Evolutionary conservation across 1,139 yeast species (phyloP).

Genomic region (Saccharomyces hybrid): DNA sequence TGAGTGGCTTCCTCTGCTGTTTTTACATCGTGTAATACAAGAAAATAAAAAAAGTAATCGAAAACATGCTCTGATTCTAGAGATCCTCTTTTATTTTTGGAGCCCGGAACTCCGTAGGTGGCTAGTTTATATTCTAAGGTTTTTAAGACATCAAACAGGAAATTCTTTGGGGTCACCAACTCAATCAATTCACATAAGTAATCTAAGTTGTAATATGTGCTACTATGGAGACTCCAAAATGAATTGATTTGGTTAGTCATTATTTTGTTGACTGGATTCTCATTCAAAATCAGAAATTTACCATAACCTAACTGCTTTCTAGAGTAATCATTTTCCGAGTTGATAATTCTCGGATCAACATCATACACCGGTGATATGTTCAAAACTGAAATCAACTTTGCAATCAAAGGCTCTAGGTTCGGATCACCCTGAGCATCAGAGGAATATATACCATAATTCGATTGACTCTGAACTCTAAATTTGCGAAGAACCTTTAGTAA

Average conservation of each 20-base stretch:
- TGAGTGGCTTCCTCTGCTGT: conserved; percentile 20
- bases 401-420: conserved; percentile 21
- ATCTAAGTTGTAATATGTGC: conserved; percentile 31
- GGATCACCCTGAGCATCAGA: conserved; percentile 27
- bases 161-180: conserved; percentile 23
- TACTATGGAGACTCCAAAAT: conserved; percentile 32
- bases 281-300: conserved; percentile 23
- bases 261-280: conserved; percentile 28
- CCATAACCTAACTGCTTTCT: conserved; percentile 25
- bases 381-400: conserved; percentile 19
- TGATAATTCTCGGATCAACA: conserved; percentile 22
- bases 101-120: conserved; percentile 22
- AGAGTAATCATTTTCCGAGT: conserved; percentile 21
- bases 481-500: conserved; percentile 22
- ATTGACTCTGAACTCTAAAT: conserved; percentile 19
- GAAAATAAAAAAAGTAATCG: conserved; percentile 27
- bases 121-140: conserved; percentile 23
- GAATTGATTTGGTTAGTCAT: conserved; percentile 31
- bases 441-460: conserved; percentile 29
- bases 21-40: conserved; percentile 25
- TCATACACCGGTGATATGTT: conserved; percentile 25
- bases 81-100: conserved; percentile 19
- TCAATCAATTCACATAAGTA: conserved; percentile 25
- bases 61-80: conserved; percentile 24
- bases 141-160: conserved; percentile 24